These are phyloP conservation scores for Claviceps purpurea DNA, from an alignment of 2,329 filamentous ascomycete species.

Conservation along the genomic window DNA sequence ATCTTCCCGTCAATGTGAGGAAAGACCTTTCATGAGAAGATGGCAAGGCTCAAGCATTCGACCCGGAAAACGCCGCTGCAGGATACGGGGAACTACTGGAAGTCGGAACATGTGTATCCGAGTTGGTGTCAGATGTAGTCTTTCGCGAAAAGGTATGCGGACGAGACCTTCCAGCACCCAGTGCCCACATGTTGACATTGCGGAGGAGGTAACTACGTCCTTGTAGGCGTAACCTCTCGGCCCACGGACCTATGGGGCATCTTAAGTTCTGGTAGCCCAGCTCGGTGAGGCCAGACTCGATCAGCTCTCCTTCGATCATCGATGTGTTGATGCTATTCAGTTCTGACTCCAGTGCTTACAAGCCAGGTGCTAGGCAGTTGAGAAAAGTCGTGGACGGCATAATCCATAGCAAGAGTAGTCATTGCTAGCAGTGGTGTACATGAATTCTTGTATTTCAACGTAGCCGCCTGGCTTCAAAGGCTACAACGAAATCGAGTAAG, in stretches of 20 bases:
- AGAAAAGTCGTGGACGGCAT: conserved; percentile 35
- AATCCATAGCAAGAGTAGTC: conserved; percentile 30
- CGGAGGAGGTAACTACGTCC: conserved; percentile 32
- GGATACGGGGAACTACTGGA: conserved; percentile 7
- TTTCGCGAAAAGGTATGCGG: conserved; percentile 24
- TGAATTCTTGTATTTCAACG: conserved; percentile 35
- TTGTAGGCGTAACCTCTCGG: conserved; percentile 26
- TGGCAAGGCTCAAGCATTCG: too few relatives aligned
- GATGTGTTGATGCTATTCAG: conserved; percentile 24
- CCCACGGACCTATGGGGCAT: conserved; percentile 36
- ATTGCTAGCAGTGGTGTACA: conserved; percentile 28
- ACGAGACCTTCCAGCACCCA: conserved; percentile 26
- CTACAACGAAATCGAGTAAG: conserved; percentile 8
- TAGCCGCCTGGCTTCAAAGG: conserved; percentile 39
- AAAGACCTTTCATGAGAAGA: too few relatives aligned
- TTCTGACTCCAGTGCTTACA: conserved; percentile 28
- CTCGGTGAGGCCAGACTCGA: conserved; percentile 27
- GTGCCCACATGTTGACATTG: conserved; percentile 26
- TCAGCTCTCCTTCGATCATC: conserved; percentile 23
- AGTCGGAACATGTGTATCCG: conserved; percentile 28
- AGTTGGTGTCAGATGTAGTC: conserved; percentile 26
- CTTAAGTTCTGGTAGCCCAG: conserved; percentile 29
- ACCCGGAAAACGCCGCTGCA: too few relatives aligned
- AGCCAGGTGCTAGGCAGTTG: conserved; percentile 25
- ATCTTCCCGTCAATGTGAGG: conserved; percentile 7